phyloP scores from a whole-genome alignment of 495 filamentous ascomycete species.

The Filosporella fistucella region DNA sequence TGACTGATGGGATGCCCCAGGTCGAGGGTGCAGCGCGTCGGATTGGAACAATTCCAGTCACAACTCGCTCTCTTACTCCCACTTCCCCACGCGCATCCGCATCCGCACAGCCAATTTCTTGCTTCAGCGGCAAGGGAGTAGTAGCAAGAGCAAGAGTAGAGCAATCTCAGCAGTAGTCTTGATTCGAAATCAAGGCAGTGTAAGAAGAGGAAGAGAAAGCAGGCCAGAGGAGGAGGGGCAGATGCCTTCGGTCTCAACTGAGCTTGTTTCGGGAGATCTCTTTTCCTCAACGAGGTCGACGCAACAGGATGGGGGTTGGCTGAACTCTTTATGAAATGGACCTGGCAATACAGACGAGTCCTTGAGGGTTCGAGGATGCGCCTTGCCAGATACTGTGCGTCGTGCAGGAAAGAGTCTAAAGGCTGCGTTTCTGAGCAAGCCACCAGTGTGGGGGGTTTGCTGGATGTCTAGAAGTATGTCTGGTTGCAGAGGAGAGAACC shows the following conservation, averaged over 20 bases:
- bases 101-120: not conserved
- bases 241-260: not conserved
- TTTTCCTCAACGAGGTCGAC: not conserved
- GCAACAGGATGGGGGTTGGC: not conserved
- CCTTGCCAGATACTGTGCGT: conserved; percentile 17
- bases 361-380: conserved; percentile 1
- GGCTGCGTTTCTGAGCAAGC: not conserved
- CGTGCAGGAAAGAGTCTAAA: conserved; percentile 16
- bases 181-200: not conserved
- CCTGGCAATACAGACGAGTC: not conserved
- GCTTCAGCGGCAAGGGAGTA: not conserved
- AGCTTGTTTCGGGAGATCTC: no score
- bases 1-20: not conserved
- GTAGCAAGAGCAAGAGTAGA: not conserved
- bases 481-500: no score
- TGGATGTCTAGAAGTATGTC: not conserved
- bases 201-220: not conserved
- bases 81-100: not conserved
- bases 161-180: no score
- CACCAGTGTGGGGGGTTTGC: not conserved
- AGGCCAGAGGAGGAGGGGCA: not conserved
- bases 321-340: conserved; percentile 10
- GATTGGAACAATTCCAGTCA: not conserved
- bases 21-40: not conserved
- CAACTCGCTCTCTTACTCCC: not conserved